phyloP scores from a whole-genome alignment of 768 basidiomycete species.

The Amanita polypyramis region DNA sequence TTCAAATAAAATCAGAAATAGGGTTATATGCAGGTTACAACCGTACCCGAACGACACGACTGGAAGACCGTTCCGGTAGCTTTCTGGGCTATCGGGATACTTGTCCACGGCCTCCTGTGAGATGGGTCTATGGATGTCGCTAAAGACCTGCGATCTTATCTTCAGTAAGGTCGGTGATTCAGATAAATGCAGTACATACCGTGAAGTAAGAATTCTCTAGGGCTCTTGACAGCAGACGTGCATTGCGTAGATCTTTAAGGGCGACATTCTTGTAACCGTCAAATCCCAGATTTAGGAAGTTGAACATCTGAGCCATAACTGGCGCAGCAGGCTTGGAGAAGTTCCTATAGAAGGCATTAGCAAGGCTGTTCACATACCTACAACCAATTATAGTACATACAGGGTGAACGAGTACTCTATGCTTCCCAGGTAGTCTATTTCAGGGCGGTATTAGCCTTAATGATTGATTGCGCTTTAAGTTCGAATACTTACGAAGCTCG shows the following conservation, averaged over 20 bases:
- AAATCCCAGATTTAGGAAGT: constrained; percentile 50
- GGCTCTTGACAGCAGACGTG: constrained; percentile 44
- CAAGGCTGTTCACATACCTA: background rate
- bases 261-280: constrained; percentile 37
- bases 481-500: constrained; percentile 37
- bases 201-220: constrained; percentile 44
- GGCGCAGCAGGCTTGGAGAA: constrained; percentile 51
- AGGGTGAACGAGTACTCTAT: constrained; percentile 54
- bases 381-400: constrained; percentile 14
- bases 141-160: constrained; percentile 24
- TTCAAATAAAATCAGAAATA: constrained; percentile 7
- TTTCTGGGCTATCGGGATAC: constrained; percentile 30
- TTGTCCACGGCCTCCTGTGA: constrained; percentile 10
- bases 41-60: constrained; percentile 47
- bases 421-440: constrained; percentile 39
- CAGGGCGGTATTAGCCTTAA: background rate
- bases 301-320: constrained; percentile 49
- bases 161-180: background rate
- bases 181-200: constrained; percentile 13
- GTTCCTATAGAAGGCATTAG: constrained; percentile 21
- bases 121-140: constrained; percentile 38
- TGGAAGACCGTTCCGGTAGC: constrained; percentile 43
- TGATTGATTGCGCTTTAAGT: background rate
- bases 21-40: background rate
- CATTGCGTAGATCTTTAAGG: constrained; percentile 41